A percentile compares a stretch with the other conserved stretches of the same genome.
Evolutionary conservation across 2,329 filamentous ascomycete species (phyloP).

Genomic region (Coleophoma crateriformis): DNA sequence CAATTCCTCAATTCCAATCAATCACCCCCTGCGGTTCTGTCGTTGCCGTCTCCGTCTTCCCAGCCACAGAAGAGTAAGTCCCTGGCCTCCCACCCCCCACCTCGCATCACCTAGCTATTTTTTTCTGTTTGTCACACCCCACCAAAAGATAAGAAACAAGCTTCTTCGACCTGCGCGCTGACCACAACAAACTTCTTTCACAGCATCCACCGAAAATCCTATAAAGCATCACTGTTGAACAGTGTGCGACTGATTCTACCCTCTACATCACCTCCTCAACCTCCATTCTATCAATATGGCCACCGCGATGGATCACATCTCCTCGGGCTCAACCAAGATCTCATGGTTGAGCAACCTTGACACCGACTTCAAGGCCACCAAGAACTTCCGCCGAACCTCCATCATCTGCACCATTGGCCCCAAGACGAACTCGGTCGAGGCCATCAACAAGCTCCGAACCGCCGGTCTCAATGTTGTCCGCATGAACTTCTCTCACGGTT

Average conservation of each 20-base stretch:
- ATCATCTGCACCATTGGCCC: conserved; percentile 99
- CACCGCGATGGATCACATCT: conserved; percentile 81
- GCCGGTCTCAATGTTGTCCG: conserved; percentile 96
- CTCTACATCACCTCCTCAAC: background rate
- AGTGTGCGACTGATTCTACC: background rate
- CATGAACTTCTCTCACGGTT: conserved; percentile 98
- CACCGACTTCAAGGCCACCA: conserved; percentile 79
- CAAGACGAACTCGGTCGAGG: conserved; percentile 97
- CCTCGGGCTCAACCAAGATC: conserved; percentile 66
- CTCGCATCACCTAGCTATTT: no score
- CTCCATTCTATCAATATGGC: conserved; percentile 26
- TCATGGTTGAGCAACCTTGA: conserved; percentile 68
- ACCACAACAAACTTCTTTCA: background rate
- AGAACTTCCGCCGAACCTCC: conserved; percentile 91
- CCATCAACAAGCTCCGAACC: conserved; percentile 88
- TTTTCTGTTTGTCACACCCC: background rate
- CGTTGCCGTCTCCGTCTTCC: background rate
- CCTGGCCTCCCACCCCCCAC: no score
- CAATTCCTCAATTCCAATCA: background rate
- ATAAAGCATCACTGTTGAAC: background rate
- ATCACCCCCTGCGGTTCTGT: background rate
- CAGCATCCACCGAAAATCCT: background rate
- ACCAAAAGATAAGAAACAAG: conserved; percentile 1
- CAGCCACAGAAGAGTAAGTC: no score
- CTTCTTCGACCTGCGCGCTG: background rate